Evolutionary conservation across 202 grass and related monocot species (phyloP), one percentile per base, ranked within the genome.

Genomic region (Zizania palustris): DNA sequence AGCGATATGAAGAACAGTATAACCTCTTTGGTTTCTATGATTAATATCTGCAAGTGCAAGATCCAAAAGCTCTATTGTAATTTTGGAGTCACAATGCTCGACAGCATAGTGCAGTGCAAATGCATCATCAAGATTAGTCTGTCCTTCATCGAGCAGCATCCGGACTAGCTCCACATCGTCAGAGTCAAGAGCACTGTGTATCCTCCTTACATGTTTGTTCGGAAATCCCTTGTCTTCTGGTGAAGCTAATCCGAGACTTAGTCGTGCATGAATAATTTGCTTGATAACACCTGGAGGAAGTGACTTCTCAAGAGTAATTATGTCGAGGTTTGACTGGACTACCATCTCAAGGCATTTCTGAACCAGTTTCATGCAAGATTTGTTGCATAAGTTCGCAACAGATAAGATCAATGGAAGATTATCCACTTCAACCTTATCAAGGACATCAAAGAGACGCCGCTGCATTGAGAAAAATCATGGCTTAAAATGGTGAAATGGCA

Each of bases 61-160:
- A 72, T 98, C 96, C 36, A 98, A 81, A 65, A 98, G 84, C 72
- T 98, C 96, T 16, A 70, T 84, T 20, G 91, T 95, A 65, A 98
- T 90, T 82, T 98, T 98, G 11, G 87, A 83, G 69, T 95, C 96
- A 55, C 96, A 98, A 58, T 90, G 89, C 77, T 90, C 89, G 0
- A 98, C 91, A 45, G 96, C 89, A 75, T 98, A 98, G 63, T 98
- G 96, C 85, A 98, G 81, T 21, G 91, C 96, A 81, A 82, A 95
- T 18, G 96, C 83, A 58, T 95, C 89, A 50, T 98, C 96, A 50
- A 98, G 79, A 67, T 88, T 92, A 36, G 96, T 92, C n/a, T 81
- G 86, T 54, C 91, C 91, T 88, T 98, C 96, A 63, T 53, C 85
- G 18, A 98, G 82, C n/a, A 98, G 82, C 96, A 98, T 87, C 40